phyloP scores from a whole-genome alignment of 2,329 filamentous ascomycete species.

The Aphanocladium album region DNA sequence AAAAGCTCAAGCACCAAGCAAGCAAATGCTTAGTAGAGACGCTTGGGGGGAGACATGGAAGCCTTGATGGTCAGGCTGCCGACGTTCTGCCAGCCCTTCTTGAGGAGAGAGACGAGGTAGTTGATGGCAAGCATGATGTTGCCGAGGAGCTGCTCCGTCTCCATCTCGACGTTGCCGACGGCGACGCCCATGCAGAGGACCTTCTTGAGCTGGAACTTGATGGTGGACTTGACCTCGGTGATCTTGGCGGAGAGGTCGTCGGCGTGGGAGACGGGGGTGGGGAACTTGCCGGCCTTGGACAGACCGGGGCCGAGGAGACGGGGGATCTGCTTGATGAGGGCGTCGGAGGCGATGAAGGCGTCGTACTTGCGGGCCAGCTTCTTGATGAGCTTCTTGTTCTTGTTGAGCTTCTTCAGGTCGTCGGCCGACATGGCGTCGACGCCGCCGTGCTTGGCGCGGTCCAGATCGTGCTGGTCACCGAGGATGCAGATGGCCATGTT shows the following conservation, averaged over 20 bases:
- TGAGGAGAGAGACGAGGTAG: slow-evolving; percentile 98
- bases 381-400: slow-evolving; percentile 99
- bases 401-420: slow-evolving; percentile 99
- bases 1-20: slow-evolving; percentile 3
- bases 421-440: slow-evolving; percentile 97
- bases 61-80: slow-evolving; percentile 99
- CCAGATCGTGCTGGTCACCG: slow-evolving; percentile 89
- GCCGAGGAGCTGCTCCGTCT: slow-evolving; percentile 86
- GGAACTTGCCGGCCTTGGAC: slow-evolving; percentile 99
- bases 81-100: slow-evolving; percentile 99
- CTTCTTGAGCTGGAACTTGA: slow-evolving; percentile 99
- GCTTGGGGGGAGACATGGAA: slow-evolving; percentile 98
- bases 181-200: slow-evolving; percentile 99
- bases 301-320: slow-evolving; percentile 99
- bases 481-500: slow-evolving; percentile 81
- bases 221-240: slow-evolving; percentile 99
- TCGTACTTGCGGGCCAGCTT: slow-evolving; percentile 99
- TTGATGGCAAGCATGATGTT: slow-evolving; percentile 99
- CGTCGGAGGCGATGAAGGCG: slow-evolving; percentile 95
- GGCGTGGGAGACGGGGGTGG: slow-evolving; percentile 92
- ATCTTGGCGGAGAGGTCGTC: slow-evolving; percentile 94
- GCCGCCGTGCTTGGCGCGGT: slow-evolving; percentile 98
- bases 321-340: slow-evolving; percentile 98
- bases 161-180: slow-evolving; percentile 98
- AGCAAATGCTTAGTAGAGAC: slow-evolving; percentile 71